Percentiles rank a stretch among this genome's conserved stretches.
These are phyloP conservation scores for Glycyrrhiza uralensis DNA, from an alignment of 306 rosid species.

Conservation along the genomic window DNA sequence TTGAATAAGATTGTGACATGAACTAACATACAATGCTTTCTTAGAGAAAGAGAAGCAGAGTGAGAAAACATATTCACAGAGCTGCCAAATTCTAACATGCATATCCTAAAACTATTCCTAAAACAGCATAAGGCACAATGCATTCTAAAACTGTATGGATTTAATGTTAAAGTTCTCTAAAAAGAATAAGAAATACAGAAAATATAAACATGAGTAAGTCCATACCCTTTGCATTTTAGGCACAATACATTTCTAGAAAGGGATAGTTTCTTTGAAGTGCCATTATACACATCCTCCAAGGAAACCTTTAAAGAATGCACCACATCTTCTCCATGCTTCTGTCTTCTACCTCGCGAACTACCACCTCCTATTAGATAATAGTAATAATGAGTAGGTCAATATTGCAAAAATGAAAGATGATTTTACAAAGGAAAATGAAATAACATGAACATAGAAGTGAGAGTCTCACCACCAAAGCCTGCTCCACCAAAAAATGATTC, in stretches of 20 bases:
- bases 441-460: neutral
- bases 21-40: neutral
- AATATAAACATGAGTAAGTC: neutral
- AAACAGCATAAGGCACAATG: neutral
- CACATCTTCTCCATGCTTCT: slow-evolving; percentile 78
- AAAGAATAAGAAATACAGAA: neutral
- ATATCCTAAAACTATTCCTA: slow-evolving; percentile 1
- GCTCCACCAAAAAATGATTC: slow-evolving; percentile 61
- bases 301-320: slow-evolving; percentile 68
- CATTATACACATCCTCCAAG: slow-evolving; percentile 75
- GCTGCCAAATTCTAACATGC: neutral
- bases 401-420: slow-evolving; percentile 2
- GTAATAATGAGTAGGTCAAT: neutral
- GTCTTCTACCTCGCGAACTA: slow-evolving; percentile 63
- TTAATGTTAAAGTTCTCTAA: neutral
- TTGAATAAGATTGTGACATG: neutral
- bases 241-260: slow-evolving; percentile 60
- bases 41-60: neutral
- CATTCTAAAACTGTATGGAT: neutral
- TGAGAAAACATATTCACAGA: neutral
- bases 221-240: slow-evolving; percentile 74
- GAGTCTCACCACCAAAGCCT: slow-evolving; percentile 52
- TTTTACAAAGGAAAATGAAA: neutral
- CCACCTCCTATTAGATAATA: slow-evolving; percentile 35
- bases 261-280: slow-evolving; percentile 67